phyloP scores from a whole-genome alignment of 2,329 filamentous ascomycete genomes.

The Juglanconis oblonga region DNA sequence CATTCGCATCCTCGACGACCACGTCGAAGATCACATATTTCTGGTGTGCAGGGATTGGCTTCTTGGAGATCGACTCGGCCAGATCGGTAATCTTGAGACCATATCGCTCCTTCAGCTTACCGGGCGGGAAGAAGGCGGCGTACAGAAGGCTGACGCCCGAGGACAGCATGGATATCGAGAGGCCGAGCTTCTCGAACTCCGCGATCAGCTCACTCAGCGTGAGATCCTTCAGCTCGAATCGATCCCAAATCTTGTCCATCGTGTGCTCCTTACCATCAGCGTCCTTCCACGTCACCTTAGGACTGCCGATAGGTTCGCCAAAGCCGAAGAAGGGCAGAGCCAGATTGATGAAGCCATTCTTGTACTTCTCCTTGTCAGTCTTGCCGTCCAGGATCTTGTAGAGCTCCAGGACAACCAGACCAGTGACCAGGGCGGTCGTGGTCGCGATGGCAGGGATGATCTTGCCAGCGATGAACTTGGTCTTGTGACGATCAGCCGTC shows the following conservation, averaged over 20 bases:
- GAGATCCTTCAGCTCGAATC: conserved; percentile 86
- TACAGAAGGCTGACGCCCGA: conserved; percentile 96
- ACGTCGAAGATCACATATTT: conserved; percentile 97
- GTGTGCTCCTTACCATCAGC: conserved; percentile 69
- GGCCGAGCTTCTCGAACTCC: conserved; percentile 75
- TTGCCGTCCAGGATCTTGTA: conserved; percentile 98
- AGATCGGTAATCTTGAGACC: conserved; percentile 83
- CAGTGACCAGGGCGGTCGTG: conserved; percentile 92
- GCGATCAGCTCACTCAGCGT: conserved; percentile 81
- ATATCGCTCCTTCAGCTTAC: conserved; percentile 78
- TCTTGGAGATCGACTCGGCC: conserved; percentile 86
- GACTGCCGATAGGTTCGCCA: conserved; percentile 91
- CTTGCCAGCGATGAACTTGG: conserved; percentile 99
- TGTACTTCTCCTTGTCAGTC: conserved; percentile 96
- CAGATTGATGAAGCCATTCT: conserved; percentile 97
- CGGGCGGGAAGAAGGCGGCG: conserved; percentile 82
- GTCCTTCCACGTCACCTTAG: conserved; percentile 86
- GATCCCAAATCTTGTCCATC: conserved; percentile 97
- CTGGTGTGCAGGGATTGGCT: conserved; percentile 84
- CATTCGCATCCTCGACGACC: conserved; percentile 82
- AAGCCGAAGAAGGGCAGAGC: conserved; percentile 97
- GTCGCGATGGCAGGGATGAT: conserved; percentile 99
- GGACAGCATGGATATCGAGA: conserved; percentile 88
- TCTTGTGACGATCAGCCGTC: conserved; percentile 90
- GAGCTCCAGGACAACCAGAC: conserved; percentile 85